A percentile compares a stretch with the other conserved stretches of the same genome.
phyloP scores from a whole-genome alignment of 352 stramenopile genomes.

The Nothophytophthora sp. region DNA sequence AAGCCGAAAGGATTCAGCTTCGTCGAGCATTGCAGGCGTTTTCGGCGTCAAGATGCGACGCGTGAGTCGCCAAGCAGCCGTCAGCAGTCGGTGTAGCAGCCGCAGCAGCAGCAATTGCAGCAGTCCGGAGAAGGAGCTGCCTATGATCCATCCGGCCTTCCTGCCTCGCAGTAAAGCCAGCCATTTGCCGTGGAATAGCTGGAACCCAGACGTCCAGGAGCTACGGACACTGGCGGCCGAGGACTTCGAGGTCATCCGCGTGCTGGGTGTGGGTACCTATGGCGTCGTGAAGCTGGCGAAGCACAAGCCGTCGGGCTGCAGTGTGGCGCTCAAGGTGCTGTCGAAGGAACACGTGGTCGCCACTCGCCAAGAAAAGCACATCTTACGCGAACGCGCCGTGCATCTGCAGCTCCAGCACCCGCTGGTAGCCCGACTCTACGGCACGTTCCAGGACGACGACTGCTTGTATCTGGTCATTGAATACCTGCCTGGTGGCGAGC shows the following conservation, averaged over 20 bases:
- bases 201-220: conserved; percentile 37
- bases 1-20: too few relatives aligned
- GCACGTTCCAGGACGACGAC: conserved; percentile 84
- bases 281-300: conserved; percentile 79
- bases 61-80: conserved; percentile 32
- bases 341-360: conserved; percentile 77
- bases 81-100: conserved; percentile 1
- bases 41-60: background rate
- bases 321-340: conserved; percentile 75
- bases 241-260: conserved; percentile 71
- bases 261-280: conserved; percentile 78
- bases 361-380: conserved; percentile 78
- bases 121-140: conserved; percentile 10
- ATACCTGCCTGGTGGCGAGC: conserved; percentile 75
- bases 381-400: conserved; percentile 69
- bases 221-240: conserved; percentile 37
- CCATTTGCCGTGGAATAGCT: conserved; percentile 2
- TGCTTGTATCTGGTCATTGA: conserved; percentile 84
- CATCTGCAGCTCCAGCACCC: conserved; percentile 68
- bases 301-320: conserved; percentile 56
- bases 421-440: conserved; percentile 69
- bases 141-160: conserved; percentile 21
- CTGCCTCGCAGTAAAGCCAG: too few relatives aligned
- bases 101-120: background rate
- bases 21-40: too few relatives aligned